Evolutionary conservation across 768 basidiomycete genomes (phyloP), one percentile per base, ranked within the genome.

Genomic region (Russula sp.): DNA sequence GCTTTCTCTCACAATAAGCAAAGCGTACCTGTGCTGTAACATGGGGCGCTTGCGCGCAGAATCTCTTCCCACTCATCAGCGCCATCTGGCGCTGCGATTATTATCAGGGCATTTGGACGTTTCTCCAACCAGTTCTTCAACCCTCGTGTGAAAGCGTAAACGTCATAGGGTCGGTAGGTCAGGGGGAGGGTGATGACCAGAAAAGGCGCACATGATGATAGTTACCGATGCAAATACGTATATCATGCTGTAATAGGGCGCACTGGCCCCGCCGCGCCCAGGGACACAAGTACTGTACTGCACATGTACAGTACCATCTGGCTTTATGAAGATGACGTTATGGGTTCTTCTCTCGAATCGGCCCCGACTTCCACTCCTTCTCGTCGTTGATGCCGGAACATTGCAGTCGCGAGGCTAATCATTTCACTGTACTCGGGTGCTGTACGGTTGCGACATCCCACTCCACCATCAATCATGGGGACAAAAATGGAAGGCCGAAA

Each of bases 161-260:
- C 46, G 46, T 48, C 46, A 48, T n/a, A 20, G 42, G 20, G 3
- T 46, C n/a, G 10, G 10, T 46, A 46, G 44, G 44, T 22, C 46
- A 48, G 46, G 42, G 46, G 46, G 22, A 48, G 44, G n/a, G 44
- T 40, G 38, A 18, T 14, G 38, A 7, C 38, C 7, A 40, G 38
- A 40, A 48, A 11, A 48, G 46, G 46, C 5, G n/a, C 0, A 5
- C 4, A 48, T 48, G 46, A 48, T 48, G 46, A 48, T 48, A 48
- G 46, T 48, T n/a, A n/a, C 46, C 46, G 22, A 20, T 22, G 1
- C n/a, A 24, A 10, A 48, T 48, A 48, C 46, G 22, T 22, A n/a
- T n/a, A 48, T 48, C 46, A 22, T 48, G 46, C n/a, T 48, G 46
- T 48, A 48, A 48, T 48, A n/a, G 46, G 22, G 46, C 46, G 46